Base-by-base conservation (phyloP, 345 rosid genomes). In the Gynandropsis gynandra region DNA sequence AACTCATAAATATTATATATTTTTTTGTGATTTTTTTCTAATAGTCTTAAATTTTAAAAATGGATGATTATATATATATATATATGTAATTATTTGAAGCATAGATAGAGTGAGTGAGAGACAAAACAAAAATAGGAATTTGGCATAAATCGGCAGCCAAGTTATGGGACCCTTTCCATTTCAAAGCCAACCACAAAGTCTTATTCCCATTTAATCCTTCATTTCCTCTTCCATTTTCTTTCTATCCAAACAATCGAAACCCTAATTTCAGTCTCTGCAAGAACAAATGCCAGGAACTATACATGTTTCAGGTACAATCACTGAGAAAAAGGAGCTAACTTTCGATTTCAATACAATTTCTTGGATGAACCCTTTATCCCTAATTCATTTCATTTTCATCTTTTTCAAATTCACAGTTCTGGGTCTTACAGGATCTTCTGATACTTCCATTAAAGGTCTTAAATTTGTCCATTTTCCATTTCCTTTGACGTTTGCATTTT, bases 211-310 rank as follows among this genome's bases (percentile, higher is more conserved):
- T 81, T 71, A 54, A 60, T 59, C 62, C 65, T 47, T 29, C 29
- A n/a, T 7, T 33, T 47, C 35, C 10, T 24, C 34, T 16, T 11
- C 52, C 31, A 50, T 52, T 32, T 33, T 17, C 36, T 65, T 63
- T 63, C 58, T 40, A 44, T 44, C 57, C 9, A 27, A 49, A 44
- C 56, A 50, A 59, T 43, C 59, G 33, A 32, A 46, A 18, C 40
- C 10, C 19, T 46, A 37, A 31, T 48, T 66, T 13, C 5, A 4
- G 8, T 16, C 16, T 20, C n/a, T n/a, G n/a, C n/a, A n/a, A n/a
- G n/a, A n/a, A n/a, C 50, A 34, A 59, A 90, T 90, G 98, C 98
- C 98, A 54, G 98, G 98, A 67, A 74, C 80, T 66, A 84, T 87
- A 69, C 78, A 77, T 65, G 87, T 90, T 63, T 80, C 92, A 80